These are phyloP conservation scores for Entamoeba nuttalli DNA, from an alignment of 208 protist species.

Conservation along the genomic window DNA sequence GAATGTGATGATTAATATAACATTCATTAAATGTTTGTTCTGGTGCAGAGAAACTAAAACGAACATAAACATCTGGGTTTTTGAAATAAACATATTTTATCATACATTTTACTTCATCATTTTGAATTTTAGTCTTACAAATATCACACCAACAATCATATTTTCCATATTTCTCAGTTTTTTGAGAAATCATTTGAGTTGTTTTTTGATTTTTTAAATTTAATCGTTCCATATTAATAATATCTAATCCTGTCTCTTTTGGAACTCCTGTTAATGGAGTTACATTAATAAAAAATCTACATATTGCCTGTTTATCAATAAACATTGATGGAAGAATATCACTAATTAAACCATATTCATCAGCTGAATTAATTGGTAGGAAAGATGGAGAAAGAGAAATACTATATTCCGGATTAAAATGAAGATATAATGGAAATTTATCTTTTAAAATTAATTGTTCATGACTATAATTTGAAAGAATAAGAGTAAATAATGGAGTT, in stretches of 20 bases:
- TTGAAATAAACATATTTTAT: not conserved
- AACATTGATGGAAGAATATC: not conserved
- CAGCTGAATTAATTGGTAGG: not conserved
- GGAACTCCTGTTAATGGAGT: not conserved
- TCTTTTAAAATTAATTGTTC: not conserved
- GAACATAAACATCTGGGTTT: not conserved
- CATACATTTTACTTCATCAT: not conserved
- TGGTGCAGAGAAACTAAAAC: not conserved
- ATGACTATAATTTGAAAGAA: not conserved
- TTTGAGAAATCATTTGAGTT: not conserved
- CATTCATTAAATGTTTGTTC: not conserved
- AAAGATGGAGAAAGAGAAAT: not conserved
- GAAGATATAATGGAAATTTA: not conserved
- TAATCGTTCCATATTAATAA: not conserved
- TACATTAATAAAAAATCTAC: not conserved
- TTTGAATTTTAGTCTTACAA: not conserved
- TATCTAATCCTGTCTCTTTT: not conserved
- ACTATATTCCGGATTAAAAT: not conserved
- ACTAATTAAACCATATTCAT: not conserved
- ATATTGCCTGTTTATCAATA: not conserved
- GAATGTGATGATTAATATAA: not conserved
- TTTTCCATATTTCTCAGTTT: not conserved
- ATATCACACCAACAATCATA: not conserved
- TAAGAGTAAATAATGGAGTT: not conserved
- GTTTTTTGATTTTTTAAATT: not conserved